These are phyloP conservation scores for Candida cerambycidarum DNA, from an alignment of 805 yeast species.

Conservation along the genomic window DNA sequence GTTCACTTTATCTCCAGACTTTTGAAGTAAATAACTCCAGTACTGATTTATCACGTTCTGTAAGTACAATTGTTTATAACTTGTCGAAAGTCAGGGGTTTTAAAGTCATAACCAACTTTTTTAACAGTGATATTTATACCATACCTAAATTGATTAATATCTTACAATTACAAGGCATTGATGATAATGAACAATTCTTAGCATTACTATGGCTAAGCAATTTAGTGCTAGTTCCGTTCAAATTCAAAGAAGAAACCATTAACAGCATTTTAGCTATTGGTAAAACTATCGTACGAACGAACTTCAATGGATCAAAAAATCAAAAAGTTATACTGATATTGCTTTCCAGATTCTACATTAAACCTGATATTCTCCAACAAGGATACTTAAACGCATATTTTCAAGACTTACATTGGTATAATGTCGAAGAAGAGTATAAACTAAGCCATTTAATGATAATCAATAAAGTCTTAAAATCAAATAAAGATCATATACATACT, in stretches of 20 bases:
- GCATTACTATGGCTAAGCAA: conserved; percentile 71
- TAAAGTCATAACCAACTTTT: conserved; percentile 57
- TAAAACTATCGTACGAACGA: conserved; percentile 25
- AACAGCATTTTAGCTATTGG: conserved; percentile 37
- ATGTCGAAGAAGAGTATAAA: conserved; percentile 13
- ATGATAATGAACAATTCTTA: conserved; percentile 30
- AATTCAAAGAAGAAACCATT: conserved; percentile 40
- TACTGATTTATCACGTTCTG: background rate
- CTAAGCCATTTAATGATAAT: conserved; percentile 43
- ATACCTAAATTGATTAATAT: conserved; percentile 34
- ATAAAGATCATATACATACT: background rate
- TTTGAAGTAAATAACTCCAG: background rate
- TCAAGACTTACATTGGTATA: conserved; percentile 19
- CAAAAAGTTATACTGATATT: conserved; percentile 53
- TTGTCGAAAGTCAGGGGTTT: conserved; percentile 65
- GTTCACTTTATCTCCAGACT: conserved; percentile 22
- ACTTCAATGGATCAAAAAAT: conserved; percentile 52
- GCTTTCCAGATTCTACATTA: conserved; percentile 52
- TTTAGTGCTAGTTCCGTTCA: conserved; percentile 73
- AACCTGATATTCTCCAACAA: conserved; percentile 43
- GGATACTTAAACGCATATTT: conserved; percentile 22
- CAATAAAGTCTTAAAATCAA: conserved; percentile 37
- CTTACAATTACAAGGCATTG: conserved; percentile 5
- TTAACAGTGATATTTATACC: conserved; percentile 58
- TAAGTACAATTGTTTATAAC: conserved; percentile 50